Base-by-base conservation (phyloP, 2,329 filamentous ascomycete species). In the Diplodia mutila region DNA sequence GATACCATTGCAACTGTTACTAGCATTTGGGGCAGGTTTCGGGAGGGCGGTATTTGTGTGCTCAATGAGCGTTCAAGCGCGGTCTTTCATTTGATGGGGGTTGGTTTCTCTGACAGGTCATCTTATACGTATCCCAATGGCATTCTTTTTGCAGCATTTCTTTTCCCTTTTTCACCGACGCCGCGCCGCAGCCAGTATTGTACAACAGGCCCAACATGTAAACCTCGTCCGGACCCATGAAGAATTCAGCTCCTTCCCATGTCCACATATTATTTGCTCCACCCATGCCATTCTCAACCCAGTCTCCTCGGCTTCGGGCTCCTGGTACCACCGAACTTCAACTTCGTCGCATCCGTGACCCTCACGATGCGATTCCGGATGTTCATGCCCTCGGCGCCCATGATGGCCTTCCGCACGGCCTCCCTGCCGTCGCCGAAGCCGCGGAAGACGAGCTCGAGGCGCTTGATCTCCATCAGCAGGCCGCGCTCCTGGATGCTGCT, bases 241-340 rank as follows among this genome's bases (percentile, higher is more conserved):
- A 34, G 12, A 52, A 27, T 11, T 2, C 18, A 51, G 48, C 9
- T 8, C 59, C 27, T 32, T n/a, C 9, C 16, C 39, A 32, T 14
- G 25, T 25, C 57, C 14, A n/a, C 16, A n/a, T 25, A 61, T 16
- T 9, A 37, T 37, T 51, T 34, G 6, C 27, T 25, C n/a, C 3
- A 11, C n/a, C 11, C 29, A 37, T 6, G 12, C 18, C 18, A 11
- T 11, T 2, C 69, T 71, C 75, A 90, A 80, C 88, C 87, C 83
- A 98, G 81, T 83, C 95, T 90, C 81, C 94, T 94, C 48, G 89
- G 90, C 78, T 90, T 92, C 79, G 86, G 87, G 83, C 93, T 94
- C 80, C 94, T 91, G 48, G 91, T 92, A 76, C 95, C 96, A 81
- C 94, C 95, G 84, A 98, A 97, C 85, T 99, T 99, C 80, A 98